Evolutionary conservation across 441 rosid species (phyloP).

Genomic region (Rhodomyrtus psidioides): DNA sequence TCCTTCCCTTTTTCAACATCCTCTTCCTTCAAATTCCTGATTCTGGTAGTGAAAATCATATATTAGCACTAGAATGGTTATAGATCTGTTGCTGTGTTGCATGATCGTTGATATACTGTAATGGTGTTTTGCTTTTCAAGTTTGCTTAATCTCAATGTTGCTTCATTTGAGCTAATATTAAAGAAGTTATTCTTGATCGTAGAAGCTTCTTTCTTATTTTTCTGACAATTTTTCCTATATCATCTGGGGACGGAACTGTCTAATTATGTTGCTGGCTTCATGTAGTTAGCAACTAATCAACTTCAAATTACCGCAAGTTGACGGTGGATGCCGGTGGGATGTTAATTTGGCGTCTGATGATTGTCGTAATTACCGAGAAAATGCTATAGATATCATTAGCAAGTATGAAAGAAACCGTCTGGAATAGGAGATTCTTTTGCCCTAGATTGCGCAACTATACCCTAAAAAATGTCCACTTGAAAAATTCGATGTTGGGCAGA

Average conservation of each 20-base stretch:
- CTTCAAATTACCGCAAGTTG: not conserved
- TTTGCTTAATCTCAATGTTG: not conserved
- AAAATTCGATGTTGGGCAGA: not conserved
- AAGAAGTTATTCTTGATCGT: not conserved
- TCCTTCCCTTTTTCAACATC: not conserved
- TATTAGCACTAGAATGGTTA: not conserved
- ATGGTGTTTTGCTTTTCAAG: not conserved
- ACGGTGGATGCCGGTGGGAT: not conserved
- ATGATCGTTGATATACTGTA: not conserved
- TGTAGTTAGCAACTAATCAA: not conserved
- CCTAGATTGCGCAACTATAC: not conserved
- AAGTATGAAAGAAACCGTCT: not conserved
- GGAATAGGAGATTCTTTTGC: not conserved
- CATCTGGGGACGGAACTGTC: not conserved
- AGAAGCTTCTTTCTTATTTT: not conserved
- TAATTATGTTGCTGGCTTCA: not conserved
- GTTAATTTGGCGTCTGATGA: not conserved
- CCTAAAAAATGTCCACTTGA: not conserved
- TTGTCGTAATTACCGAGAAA: not conserved
- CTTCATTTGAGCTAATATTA: not conserved
- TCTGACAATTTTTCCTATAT: not conserved
- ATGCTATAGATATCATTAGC: not conserved
- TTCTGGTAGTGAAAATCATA: not conserved
- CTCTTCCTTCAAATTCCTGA: not conserved
- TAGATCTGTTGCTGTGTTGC: not conserved